These are phyloP conservation scores for Zymoseptoria ardabiliae DNA, from an alignment of 2,329 filamentous ascomycete genomes.

Conservation along the genomic window DNA sequence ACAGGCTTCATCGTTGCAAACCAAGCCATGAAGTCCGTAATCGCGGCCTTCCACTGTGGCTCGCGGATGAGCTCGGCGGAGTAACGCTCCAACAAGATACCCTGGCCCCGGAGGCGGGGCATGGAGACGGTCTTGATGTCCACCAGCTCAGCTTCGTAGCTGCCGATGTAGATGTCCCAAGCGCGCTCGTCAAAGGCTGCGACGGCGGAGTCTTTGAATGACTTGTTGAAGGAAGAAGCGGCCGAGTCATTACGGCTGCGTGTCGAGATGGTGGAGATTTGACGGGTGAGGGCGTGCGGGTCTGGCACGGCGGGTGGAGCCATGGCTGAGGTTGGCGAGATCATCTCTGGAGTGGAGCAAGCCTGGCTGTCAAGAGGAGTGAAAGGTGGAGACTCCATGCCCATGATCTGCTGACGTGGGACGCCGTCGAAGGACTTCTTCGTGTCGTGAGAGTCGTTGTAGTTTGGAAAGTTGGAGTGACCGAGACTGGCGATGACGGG, in stretches of 20 bases:
- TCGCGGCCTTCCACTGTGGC: conserved; percentile 16
- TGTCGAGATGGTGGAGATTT: conserved; percentile 13
- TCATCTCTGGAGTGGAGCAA: conserved; percentile 16
- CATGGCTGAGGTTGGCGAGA: conserved; percentile 3
- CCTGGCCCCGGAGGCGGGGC: conserved; percentile 37
- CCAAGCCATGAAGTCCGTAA: conserved; percentile 34
- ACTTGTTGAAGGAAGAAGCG: conserved; percentile 4
- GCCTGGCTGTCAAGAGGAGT: conserved; percentile 23
- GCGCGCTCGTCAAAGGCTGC: conserved; percentile 23
- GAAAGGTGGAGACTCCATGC: conserved; percentile 28
- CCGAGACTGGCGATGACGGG: conserved; percentile 9
- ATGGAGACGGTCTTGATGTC: conserved; percentile 34
- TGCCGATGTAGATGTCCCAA: conserved; percentile 26
- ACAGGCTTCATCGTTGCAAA: conserved; percentile 31
- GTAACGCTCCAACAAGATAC: conserved; percentile 21
- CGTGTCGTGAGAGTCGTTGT: not conserved
- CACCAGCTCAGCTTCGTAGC: conserved; percentile 25
- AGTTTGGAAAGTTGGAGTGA: not conserved
- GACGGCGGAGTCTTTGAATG: not conserved
- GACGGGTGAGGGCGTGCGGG: conserved; percentile 13
- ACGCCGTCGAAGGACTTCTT: conserved; percentile 10
- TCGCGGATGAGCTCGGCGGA: conserved; percentile 17
- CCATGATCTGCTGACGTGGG: conserved; percentile 9
- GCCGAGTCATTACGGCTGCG: conserved; percentile 8
- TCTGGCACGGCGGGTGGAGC: conserved; percentile 8